These are phyloP conservation scores for Tricholomella constricta DNA, from an alignment of 768 basidiomycete species.

Conservation along the genomic window DNA sequence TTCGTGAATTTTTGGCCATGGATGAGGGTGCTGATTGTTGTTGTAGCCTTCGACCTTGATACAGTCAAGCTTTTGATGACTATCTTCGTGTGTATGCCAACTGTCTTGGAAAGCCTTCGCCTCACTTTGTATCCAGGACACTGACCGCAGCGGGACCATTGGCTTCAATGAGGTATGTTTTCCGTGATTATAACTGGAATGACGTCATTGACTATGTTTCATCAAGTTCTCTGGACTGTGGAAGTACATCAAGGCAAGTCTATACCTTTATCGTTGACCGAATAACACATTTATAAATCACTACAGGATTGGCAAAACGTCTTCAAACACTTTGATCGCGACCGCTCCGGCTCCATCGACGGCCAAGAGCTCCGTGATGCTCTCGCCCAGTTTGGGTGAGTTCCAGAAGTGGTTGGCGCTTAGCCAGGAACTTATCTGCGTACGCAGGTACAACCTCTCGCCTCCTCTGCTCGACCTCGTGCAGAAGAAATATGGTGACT, in stretches of 20 bases:
- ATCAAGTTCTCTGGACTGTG: constrained; percentile 70
- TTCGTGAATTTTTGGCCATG: constrained; percentile 9
- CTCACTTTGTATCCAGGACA: constrained; percentile 43
- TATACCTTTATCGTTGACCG: background rate
- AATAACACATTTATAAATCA: background rate
- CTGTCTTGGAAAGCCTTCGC: background rate
- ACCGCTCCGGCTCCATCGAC: constrained; percentile 81
- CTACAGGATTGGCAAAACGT: constrained; percentile 79
- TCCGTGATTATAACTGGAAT: background rate
- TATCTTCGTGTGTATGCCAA: constrained; percentile 62
- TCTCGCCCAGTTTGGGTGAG: constrained; percentile 71
- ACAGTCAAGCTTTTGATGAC: constrained; percentile 85
- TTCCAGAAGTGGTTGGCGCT: background rate
- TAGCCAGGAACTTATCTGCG: background rate
- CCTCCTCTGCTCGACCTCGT: constrained; percentile 67
- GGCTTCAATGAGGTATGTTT: constrained; percentile 69
- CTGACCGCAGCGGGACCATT: constrained; percentile 76
- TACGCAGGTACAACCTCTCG: constrained; percentile 60
- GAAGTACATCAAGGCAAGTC: constrained; percentile 71
- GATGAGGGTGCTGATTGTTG: constrained; percentile 1
- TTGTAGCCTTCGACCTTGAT: constrained; percentile 77
- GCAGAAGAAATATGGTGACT: constrained; percentile 78
- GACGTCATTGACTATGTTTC: constrained; percentile 21
- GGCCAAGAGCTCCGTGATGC: constrained; percentile 66
- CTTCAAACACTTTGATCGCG: constrained; percentile 83